Evolutionary conservation across 2,329 filamentous ascomycete species (phyloP).

Genomic region (Xylaria sp.): DNA sequence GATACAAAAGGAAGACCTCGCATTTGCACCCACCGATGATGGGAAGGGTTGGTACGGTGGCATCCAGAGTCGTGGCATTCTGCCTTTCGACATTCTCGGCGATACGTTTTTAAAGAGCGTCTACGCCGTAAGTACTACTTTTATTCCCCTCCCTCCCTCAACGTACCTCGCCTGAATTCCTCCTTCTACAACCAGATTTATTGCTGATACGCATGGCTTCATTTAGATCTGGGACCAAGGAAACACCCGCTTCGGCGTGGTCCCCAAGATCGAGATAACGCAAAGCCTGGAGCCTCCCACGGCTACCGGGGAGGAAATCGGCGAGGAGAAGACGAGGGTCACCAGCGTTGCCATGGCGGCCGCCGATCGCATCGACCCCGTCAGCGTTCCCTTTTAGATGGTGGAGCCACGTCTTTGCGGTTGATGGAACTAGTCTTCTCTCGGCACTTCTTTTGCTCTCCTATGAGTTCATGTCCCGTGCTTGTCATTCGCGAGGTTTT

Average conservation of each 20-base stretch:
- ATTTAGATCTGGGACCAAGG: slow-evolving; percentile 72
- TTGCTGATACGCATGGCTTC: slow-evolving; percentile 14
- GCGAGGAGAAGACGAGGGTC: slow-evolving; percentile 40
- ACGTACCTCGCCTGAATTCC: background rate
- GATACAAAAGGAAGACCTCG: slow-evolving; percentile 71
- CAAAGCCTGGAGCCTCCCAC: slow-evolving; percentile 47
- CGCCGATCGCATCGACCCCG: slow-evolving; percentile 18
- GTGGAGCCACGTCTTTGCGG: slow-evolving; percentile 14
- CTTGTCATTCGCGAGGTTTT: too few species aligned
- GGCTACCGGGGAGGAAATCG: slow-evolving; percentile 17
- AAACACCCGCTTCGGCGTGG: slow-evolving; percentile 67
- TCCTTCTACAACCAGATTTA: background rate
- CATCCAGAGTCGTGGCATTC: slow-evolving; percentile 69
- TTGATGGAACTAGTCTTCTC: slow-evolving; percentile 9
- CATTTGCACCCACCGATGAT: slow-evolving; percentile 65
- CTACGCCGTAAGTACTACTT: slow-evolving; percentile 60
- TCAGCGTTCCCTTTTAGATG: slow-evolving; percentile 28
- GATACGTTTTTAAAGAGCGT: slow-evolving; percentile 72
- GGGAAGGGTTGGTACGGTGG: slow-evolving; percentile 66
- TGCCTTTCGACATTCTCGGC: slow-evolving; percentile 71
- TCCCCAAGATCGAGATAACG: slow-evolving; percentile 61
- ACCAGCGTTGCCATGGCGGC: slow-evolving; percentile 37
- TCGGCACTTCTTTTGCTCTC: background rate
- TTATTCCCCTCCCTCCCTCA: background rate
- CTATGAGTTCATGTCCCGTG: background rate